Conservation (phyloP, 331 rosid genomes). For the Prunus yedoensis region DNA sequence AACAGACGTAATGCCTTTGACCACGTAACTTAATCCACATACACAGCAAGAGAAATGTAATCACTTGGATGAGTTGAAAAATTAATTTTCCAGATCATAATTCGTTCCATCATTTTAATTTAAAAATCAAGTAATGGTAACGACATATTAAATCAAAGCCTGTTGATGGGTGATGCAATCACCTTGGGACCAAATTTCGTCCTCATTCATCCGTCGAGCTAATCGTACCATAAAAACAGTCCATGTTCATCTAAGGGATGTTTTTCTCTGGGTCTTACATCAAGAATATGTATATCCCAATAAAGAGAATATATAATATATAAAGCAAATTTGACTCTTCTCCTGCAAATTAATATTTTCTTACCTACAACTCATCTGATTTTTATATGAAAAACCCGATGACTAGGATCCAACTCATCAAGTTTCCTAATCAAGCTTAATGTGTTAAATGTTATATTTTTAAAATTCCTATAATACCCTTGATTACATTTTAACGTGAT, state of each 20-base stretch:
- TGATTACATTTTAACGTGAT: too few relatives aligned
- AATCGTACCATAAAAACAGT: neutral
- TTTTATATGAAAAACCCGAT: too few relatives aligned
- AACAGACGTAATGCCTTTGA: accelerated
- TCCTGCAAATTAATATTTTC: too few relatives aligned
- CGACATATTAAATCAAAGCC: neutral
- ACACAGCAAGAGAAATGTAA: neutral
- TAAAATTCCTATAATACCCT: too few relatives aligned
- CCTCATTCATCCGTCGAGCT: neutral
- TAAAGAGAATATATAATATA: neutral
- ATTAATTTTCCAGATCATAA: neutral
- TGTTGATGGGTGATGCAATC: neutral
- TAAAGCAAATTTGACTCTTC: too few relatives aligned
- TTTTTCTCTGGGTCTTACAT: neutral
- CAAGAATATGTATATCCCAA: neutral
- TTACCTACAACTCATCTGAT: too few relatives aligned
- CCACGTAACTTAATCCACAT: too few relatives aligned
- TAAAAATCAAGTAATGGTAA: neutral
- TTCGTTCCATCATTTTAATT: too few relatives aligned
- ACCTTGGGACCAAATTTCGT: neutral
- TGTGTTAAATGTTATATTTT: too few relatives aligned
- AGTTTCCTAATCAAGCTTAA: too few relatives aligned
- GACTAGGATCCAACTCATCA: too few relatives aligned
- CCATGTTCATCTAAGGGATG: neutral
- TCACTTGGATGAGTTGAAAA: too few relatives aligned